Evolutionary conservation across 2,329 filamentous ascomycete species (phyloP).

Genomic region (Apiospora malaysiana): DNA sequence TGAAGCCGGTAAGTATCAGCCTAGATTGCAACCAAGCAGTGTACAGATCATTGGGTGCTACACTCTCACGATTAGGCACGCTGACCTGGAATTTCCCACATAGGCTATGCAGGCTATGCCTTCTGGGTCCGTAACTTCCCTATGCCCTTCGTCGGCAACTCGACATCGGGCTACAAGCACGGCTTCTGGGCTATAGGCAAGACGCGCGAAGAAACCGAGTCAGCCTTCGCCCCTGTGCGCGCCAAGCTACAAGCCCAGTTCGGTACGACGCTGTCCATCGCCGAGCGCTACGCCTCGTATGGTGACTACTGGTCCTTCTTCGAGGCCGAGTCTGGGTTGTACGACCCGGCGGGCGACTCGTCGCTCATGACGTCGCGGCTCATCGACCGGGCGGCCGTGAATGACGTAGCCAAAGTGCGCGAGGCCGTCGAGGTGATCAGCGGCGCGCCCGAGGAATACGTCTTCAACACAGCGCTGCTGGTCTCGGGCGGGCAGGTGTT

Average conservation of each 20-base stretch:
- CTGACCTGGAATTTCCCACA: conserved; percentile 17
- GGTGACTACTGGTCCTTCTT: conserved; percentile 40
- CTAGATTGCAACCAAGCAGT: conserved; percentile 16
- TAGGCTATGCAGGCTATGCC: conserved; percentile 29
- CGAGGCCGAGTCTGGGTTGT: conserved; percentile 27
- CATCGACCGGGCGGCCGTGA: conserved; percentile 32
- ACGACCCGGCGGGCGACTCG: conserved; percentile 33
- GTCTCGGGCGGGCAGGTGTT: conserved; percentile 40
- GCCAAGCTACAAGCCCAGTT: conserved; percentile 27
- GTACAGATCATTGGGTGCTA: not conserved
- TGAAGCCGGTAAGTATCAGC: conserved; percentile 36
- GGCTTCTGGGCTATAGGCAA: conserved; percentile 38
- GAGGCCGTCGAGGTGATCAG: conserved; percentile 36
- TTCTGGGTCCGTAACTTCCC: conserved; percentile 37
- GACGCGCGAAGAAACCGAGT: conserved; percentile 31
- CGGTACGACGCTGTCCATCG: conserved; percentile 31
- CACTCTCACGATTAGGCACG: conserved; percentile 4
- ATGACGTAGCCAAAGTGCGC: conserved; percentile 29
- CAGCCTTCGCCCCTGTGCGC: conserved; percentile 30
- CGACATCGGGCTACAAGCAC: conserved; percentile 37
- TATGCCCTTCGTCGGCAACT: conserved; percentile 32
- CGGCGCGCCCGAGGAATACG: conserved; percentile 32
- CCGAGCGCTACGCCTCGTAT: conserved; percentile 33
- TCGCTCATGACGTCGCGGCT: conserved; percentile 37
- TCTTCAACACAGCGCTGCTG: conserved; percentile 35